Conservation (phyloP, 2,329 filamentous ascomycete species). For the Aquanectria penicillioides region DNA sequence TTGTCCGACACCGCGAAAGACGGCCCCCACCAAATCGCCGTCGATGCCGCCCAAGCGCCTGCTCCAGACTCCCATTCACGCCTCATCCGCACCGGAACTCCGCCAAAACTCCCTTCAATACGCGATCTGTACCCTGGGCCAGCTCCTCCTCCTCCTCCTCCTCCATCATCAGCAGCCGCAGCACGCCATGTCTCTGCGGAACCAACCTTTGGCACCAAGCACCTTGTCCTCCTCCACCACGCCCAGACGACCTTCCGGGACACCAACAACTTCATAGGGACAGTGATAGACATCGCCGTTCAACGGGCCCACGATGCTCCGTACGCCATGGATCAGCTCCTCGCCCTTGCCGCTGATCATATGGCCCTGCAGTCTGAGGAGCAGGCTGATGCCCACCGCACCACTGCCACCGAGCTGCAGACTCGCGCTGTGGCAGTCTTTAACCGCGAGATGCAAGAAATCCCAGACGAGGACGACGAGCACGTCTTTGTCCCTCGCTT, state of each 20-base stretch:
- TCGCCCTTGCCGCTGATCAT: conserved; percentile 58
- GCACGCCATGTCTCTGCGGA: conserved; percentile 22
- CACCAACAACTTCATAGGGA: conserved; percentile 31
- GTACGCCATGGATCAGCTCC: conserved; percentile 58
- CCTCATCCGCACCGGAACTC: conserved; percentile 12
- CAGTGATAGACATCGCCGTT: conserved; percentile 45
- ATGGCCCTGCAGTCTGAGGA: conserved; percentile 36
- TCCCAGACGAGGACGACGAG: conserved; percentile 20
- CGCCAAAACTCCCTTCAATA: conserved; percentile 36
- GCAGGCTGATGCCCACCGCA: conserved; percentile 33
- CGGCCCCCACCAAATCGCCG: too few species aligned
- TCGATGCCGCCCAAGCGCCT: conserved; percentile 21
- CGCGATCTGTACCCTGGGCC: conserved; percentile 31
- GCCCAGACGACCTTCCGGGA: conserved; percentile 41
- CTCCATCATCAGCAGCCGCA: too few species aligned
- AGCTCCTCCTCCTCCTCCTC: conserved; percentile 25
- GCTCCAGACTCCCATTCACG: conserved; percentile 30
- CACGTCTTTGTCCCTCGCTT: conserved; percentile 52
- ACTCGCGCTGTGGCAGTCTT: conserved; percentile 54
- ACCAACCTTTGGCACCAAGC: conserved; percentile 48
- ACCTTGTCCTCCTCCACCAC: conserved; percentile 54
- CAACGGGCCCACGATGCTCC: conserved; percentile 48
- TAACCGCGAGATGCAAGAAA: conserved; percentile 45
- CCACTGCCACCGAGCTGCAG: conserved; percentile 56
- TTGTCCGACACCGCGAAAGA: too few species aligned